Evolutionary conservation across 1,284 basidiomycete species (phyloP).

Genomic region (Cryptococcus amylolentus): DNA sequence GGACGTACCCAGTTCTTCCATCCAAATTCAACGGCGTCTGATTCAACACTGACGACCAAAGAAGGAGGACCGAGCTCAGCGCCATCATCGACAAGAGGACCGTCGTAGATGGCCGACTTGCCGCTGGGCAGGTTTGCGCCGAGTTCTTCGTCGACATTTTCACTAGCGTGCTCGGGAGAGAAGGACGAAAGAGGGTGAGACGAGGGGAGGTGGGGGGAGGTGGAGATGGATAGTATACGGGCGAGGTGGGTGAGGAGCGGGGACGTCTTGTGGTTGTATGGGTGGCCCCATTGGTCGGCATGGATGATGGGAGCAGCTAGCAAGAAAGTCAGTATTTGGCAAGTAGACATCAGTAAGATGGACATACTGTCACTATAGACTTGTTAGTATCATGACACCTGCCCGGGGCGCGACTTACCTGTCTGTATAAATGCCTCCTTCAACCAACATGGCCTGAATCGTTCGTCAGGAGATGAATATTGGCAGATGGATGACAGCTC

Average conservation of each 20-base stretch:
- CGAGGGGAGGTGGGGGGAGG: constrained; percentile 19
- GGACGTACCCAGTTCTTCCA: constrained; percentile 29
- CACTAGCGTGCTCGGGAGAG: constrained; percentile 3
- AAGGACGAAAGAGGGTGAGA: constrained; percentile 16
- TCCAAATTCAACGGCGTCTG: constrained; percentile 40
- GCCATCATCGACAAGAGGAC: constrained; percentile 30
- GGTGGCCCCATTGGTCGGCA: constrained; percentile 34
- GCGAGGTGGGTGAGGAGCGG: constrained; percentile 30
- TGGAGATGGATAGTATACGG: constrained; percentile 25
- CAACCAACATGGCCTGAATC: constrained; percentile 28
- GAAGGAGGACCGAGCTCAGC: constrained; percentile 27
- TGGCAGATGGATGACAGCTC: neutral
- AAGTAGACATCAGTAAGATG: neutral
- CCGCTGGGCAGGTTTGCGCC: constrained; percentile 6
- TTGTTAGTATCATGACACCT: constrained; percentile 3
- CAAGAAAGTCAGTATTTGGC: neutral
- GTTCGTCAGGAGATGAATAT: neutral
- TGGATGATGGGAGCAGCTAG: constrained; percentile 33
- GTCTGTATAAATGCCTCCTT: constrained; percentile 39
- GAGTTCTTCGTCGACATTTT: neutral
- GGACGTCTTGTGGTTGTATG: constrained; percentile 28
- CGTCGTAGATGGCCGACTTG: constrained; percentile 16
- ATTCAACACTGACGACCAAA: constrained; percentile 34
- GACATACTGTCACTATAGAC: constrained; percentile 12
- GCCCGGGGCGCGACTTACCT: constrained; percentile 15